These are phyloP conservation scores for Dactylellina parvicollis DNA, from an alignment of 2,329 filamentous ascomycete genomes.

Conservation along the genomic window DNA sequence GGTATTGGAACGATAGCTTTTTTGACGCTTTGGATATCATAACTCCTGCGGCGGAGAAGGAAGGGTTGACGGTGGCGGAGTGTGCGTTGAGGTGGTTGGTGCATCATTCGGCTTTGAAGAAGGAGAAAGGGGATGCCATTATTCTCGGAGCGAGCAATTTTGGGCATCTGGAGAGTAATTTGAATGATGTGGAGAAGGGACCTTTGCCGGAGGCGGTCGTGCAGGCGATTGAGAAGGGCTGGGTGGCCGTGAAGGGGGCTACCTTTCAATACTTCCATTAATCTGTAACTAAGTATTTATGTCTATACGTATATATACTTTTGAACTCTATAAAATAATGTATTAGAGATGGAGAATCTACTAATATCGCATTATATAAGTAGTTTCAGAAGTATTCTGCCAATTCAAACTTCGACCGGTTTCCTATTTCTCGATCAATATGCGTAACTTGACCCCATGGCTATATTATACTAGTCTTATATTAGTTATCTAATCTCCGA, in stretches of 20 bases:
- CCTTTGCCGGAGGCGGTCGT: slow-evolving; percentile 83
- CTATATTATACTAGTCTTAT: too few species aligned
- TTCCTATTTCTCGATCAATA: too few species aligned
- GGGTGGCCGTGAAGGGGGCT: slow-evolving; percentile 67
- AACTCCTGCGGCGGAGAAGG: slow-evolving; percentile 73
- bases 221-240: slow-evolving; percentile 78
- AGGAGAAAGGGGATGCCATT: slow-evolving; percentile 66
- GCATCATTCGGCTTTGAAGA: slow-evolving; percentile 73
- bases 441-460: too few species aligned
- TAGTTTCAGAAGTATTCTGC: too few species aligned
- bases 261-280: slow-evolving; percentile 48
- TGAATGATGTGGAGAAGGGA: slow-evolving; percentile 71
- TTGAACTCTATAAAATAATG: not conserved
- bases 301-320: too few species aligned
- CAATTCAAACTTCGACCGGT: too few species aligned
- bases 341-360: not conserved
- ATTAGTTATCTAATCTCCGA: too few species aligned
- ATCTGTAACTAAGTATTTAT: too few species aligned
- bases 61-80: slow-evolving; percentile 76
- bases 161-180: slow-evolving; percentile 69
- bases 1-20: slow-evolving; percentile 77
- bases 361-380: not conserved
- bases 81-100: slow-evolving; percentile 76
- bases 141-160: slow-evolving; percentile 70
- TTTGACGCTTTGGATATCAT: slow-evolving; percentile 75